These are phyloP conservation scores for Emmonsia crescens DNA, from an alignment of 2,329 filamentous ascomycete genomes.

Conservation along the genomic window DNA sequence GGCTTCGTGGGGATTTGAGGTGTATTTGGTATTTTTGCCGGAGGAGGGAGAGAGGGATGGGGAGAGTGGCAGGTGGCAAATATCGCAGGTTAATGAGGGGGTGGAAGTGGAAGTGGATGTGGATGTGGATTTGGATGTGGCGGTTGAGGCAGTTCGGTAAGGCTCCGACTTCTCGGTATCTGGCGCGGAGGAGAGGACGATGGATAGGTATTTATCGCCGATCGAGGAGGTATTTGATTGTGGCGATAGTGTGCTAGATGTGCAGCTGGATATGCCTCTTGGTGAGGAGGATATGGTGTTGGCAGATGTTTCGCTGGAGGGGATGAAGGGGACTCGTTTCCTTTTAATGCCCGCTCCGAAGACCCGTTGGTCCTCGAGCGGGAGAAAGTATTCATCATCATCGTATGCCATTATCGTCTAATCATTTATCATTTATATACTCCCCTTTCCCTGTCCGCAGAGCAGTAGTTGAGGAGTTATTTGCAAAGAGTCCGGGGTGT, in stretches of 20 bases:
- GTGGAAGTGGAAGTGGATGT: not conserved
- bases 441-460: not conserved
- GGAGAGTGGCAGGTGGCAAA: constrained; percentile 50
- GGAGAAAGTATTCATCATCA: constrained; percentile 48
- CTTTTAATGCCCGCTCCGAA: constrained; percentile 54
- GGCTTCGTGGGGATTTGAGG: constrained; percentile 34
- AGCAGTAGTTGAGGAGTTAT: not conserved
- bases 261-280: constrained; percentile 16
- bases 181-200: constrained; percentile 29
- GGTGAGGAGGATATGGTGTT: constrained; percentile 19
- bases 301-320: constrained; percentile 32
- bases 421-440: not conserved
- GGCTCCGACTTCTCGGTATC: not conserved
- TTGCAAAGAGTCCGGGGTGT: not conserved
- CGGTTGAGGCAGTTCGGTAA: not conserved
- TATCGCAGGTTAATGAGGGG: constrained; percentile 37
- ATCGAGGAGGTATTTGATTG: constrained; percentile 19
- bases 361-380: constrained; percentile 47
- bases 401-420: constrained; percentile 19
- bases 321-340: constrained; percentile 50
- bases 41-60: constrained; percentile 15
- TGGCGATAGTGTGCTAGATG: constrained; percentile 16
- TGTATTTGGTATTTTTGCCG: not conserved
- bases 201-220: constrained; percentile 36
- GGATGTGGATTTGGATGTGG: not conserved